Conservation (phyloP, 2,329 filamentous ascomycete species). For the Exophiala calicioides region DNA sequence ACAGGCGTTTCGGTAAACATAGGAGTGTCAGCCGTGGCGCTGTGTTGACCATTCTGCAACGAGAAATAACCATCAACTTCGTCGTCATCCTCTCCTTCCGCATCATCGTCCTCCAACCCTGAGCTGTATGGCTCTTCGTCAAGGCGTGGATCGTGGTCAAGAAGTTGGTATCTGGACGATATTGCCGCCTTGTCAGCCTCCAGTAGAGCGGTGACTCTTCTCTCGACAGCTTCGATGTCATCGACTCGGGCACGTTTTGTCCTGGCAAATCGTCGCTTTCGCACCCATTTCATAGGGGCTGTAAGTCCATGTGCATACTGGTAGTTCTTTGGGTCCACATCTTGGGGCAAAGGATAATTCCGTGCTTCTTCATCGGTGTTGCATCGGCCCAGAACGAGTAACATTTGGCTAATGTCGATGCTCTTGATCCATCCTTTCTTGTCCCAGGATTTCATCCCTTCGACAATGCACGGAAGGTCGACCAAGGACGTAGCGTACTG, state of each 20-base stretch:
- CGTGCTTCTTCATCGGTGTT: conserved; percentile 66
- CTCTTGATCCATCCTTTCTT: conserved; percentile 85
- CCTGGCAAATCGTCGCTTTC: conserved; percentile 69
- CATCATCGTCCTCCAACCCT: conserved; percentile 52
- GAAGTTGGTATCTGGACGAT: conserved; percentile 64
- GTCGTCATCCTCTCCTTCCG: conserved; percentile 47
- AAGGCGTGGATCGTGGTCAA: conserved; percentile 54
- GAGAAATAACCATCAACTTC: conserved; percentile 36
- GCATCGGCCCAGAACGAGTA: conserved; percentile 72
- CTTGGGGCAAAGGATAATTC: conserved; percentile 67
- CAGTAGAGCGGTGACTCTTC: conserved; percentile 72
- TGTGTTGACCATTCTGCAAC: conserved; percentile 33
- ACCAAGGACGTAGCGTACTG: conserved; percentile 77
- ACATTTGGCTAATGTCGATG: conserved; percentile 85
- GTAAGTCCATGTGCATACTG: conserved; percentile 85
- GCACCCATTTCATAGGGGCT: conserved; percentile 82
- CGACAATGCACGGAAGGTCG: conserved; percentile 82
- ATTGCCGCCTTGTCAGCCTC: conserved; percentile 65
- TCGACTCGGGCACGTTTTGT: conserved; percentile 79
- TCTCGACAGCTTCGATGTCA: conserved; percentile 82
- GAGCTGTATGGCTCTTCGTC: conserved; percentile 44
- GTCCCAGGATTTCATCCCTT: conserved; percentile 93
- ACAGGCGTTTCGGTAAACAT: conserved; percentile 22
- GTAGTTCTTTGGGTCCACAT: conserved; percentile 67
- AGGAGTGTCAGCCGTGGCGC: conserved; percentile 34